Percentiles rank a stretch among this genome's conserved stretches.
Conservation (phyloP, 1,284 basidiomycete genomes). For the Pyrrhoderma noxium region DNA sequence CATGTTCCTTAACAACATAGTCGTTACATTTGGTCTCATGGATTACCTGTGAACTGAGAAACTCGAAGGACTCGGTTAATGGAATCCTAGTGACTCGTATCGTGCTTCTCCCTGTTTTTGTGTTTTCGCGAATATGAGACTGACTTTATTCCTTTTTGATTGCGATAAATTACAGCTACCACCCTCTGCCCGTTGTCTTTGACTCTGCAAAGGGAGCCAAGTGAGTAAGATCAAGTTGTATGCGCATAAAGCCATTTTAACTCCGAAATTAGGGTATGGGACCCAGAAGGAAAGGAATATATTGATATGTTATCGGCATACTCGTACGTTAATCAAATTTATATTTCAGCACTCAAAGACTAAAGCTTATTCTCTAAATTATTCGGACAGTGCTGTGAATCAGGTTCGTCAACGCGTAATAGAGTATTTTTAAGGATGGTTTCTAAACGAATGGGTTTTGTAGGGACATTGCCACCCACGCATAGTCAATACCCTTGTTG, state of each 20-base stretch:
- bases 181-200: constrained; percentile 93
- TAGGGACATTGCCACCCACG: constrained; percentile 93
- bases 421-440: constrained; percentile 21
- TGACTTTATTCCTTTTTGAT: constrained; percentile 32
- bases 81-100: no score
- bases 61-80: neutral
- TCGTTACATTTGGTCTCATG: neutral
- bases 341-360: no score
- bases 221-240: constrained; percentile 42
- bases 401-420: constrained; percentile 61
- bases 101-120: neutral
- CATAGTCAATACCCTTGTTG: constrained; percentile 75
- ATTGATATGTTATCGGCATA: constrained; percentile 97
- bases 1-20: no score
- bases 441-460: constrained; percentile 2
- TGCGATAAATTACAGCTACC: constrained; percentile 62
- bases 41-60: no score
- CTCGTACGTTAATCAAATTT: constrained; percentile 54
- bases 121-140: neutral
- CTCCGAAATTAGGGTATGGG: constrained; percentile 70
- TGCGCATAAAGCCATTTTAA: constrained; percentile 19
- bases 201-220: constrained; percentile 85
- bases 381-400: constrained; percentile 65
- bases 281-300: constrained; percentile 89
- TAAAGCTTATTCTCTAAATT: no score